Evolutionary conservation across 805 yeast species (phyloP), one percentile per base, ranked within the genome.

Genomic region (Saturnispora mendoncae): DNA sequence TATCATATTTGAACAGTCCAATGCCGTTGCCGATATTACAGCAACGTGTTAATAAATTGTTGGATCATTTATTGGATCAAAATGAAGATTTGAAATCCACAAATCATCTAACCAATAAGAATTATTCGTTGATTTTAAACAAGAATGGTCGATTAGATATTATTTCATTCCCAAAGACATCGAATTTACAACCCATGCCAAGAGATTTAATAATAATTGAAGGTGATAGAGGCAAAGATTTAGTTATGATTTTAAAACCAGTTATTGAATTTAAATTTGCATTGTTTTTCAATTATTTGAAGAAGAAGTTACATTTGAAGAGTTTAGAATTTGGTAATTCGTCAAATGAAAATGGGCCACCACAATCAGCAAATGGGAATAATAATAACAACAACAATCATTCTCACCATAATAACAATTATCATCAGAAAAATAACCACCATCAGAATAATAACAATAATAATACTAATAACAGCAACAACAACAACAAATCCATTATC

Each of bases 171-270:
- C 83, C 86, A 3, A 70, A 71, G 44, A 74, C 73, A 51, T 72
- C 86, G 12, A 81, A 80, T 51, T 64, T 83, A 38, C 60, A 61
- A 38, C 63, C 83, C 45, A 70, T 67, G 46, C 67, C 73, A 34
- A 68, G 74, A 42, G 92, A 84, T 58, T 67, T 83, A 53, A 83
- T 82, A 8, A 76, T 83, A 15, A 80, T 81, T 43, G 92, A 84
- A 61, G 94, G 92, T 41, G 94, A 84, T 56, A 67, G 92, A 46
- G 94, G 94, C 23, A 80, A 80, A 52, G 94, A 84, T 58, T 59
- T 84, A 47, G 90, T 79, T 8, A 72, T 78, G 72, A 76, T 83
- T 33, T 62, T 82, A 23, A 82, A 80, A 46, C 85, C 90, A 0
- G 58, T 68, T 32, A 70, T 82, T 24, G 71, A 69, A 33, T 66